phyloP scores from a whole-genome alignment of 2,329 filamentous ascomycete species.

The Aulographum hederae region DNA sequence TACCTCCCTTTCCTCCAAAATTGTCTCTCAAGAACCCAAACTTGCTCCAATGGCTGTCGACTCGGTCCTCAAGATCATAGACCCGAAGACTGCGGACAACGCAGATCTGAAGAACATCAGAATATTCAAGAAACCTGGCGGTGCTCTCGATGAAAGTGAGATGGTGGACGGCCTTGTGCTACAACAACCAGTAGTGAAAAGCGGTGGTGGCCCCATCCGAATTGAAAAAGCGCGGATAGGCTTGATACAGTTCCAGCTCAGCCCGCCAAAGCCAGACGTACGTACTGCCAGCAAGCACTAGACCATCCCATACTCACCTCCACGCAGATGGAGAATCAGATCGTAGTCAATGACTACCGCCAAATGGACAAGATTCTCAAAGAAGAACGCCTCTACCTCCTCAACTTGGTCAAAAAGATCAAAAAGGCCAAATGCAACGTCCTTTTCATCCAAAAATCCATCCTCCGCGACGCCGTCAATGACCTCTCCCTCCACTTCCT shows the following conservation, averaged over 20 bases:
- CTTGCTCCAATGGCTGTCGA: constrained; percentile 97
- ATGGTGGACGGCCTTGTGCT: constrained; percentile 89
- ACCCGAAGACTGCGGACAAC: constrained; percentile 87
- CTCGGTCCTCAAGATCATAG: constrained; percentile 87
- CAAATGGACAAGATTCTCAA: constrained; percentile 99
- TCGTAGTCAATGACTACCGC: constrained; percentile 96
- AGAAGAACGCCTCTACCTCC: constrained; percentile 91
- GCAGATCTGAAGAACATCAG: constrained; percentile 93
- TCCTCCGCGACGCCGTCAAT: constrained; percentile 92
- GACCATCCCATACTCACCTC: no score
- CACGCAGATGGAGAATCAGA: constrained; percentile 89
- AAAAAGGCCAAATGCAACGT: constrained; percentile 99
- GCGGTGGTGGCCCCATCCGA: constrained; percentile 69
- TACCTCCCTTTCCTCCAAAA: constrained; percentile 94
- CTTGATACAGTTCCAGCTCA: constrained; percentile 96
- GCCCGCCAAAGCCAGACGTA: constrained; percentile 91
- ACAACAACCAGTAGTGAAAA: constrained; percentile 85
- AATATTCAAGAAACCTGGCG: constrained; percentile 93
- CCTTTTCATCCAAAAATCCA: constrained; percentile 94
- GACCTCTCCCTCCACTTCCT: constrained; percentile 95
- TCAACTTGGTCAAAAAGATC: constrained; percentile 99
- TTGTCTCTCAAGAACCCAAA: constrained; percentile 93
- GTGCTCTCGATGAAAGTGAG: constrained; percentile 96
- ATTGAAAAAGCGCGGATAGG: constrained; percentile 98
- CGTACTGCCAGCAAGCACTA: constrained; percentile 20